phyloP scores from a whole-genome alignment of 352 stramenopile species.

The Globisporangium paroecandrum region DNA sequence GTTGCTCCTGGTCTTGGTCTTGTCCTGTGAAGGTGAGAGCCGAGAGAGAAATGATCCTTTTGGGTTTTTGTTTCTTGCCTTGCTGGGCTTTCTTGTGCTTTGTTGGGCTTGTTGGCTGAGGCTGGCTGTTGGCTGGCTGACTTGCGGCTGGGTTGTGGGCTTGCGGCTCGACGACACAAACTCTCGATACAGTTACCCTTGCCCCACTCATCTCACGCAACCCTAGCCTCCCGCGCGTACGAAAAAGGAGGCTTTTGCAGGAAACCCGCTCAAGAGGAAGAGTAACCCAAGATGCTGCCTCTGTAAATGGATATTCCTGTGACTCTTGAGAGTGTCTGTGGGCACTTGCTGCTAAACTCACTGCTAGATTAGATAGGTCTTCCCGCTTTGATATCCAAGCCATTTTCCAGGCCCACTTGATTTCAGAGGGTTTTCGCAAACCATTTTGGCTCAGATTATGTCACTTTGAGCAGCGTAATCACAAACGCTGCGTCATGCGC shows the following conservation, averaged over 20 bases:
- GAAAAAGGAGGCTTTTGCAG: background rate
- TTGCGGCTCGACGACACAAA: slow-evolving; percentile 12
- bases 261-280: background rate
- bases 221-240: background rate
- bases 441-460: background rate
- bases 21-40: background rate
- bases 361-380: background rate
- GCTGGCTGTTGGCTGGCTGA: background rate
- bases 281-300: background rate
- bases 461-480: background rate
- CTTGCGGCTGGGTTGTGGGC: background rate
- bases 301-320: background rate
- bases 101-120: background rate
- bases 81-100: background rate
- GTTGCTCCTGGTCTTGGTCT: background rate
- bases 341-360: too few relatives aligned
- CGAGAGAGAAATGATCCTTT: slow-evolving; percentile 4
- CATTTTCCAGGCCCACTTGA: background rate
- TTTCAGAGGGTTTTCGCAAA: background rate
- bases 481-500: background rate
- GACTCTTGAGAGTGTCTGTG: background rate
- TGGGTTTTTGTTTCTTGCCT: background rate
- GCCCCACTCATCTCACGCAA: background rate
- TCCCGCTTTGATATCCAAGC: too few relatives aligned
- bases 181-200: slow-evolving; percentile 2